Evolutionary conservation across 2,329 filamentous ascomycete species (phyloP).

Genomic region (Talaromyces amestolkiae): DNA sequence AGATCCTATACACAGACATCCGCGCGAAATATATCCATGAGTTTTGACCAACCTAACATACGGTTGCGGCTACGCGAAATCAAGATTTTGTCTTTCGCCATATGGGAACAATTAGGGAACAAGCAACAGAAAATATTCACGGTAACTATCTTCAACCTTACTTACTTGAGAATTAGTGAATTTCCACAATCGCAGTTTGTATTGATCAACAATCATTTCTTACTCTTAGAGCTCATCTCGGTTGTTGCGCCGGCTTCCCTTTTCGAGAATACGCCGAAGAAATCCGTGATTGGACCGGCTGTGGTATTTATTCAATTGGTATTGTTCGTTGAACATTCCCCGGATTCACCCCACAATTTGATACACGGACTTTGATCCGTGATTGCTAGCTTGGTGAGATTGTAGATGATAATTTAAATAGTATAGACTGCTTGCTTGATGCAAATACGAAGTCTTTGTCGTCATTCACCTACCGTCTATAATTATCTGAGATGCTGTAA

Average conservation of each 20-base stretch:
- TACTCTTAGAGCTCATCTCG: not conserved
- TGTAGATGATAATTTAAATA: not conserved
- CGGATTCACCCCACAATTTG: not conserved
- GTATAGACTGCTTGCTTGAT: not conserved
- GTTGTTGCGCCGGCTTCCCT: not conserved
- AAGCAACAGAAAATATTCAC: not conserved
- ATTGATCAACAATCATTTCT: not conserved
- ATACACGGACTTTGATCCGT: not conserved
- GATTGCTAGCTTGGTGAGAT: not conserved
- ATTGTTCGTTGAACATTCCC: not conserved
- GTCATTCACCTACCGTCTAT: not conserved
- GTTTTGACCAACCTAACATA: not conserved
- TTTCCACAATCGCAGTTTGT: not conserved
- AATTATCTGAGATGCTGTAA: too few species aligned
- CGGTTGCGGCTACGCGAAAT: not conserved
- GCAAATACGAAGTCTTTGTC: not conserved
- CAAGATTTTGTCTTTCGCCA: not conserved
- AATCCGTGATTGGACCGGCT: not conserved
- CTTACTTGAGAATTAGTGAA: not conserved
- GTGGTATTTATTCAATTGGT: not conserved
- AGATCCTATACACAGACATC: too few species aligned
- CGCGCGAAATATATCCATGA: too few species aligned
- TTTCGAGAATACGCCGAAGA: not conserved
- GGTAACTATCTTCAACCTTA: not conserved
- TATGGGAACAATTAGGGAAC: too few species aligned